Percentiles rank a stretch among this genome's conserved stretches.
These are phyloP conservation scores for Cytospora piceicola DNA, from an alignment of 2,329 filamentous ascomycete genomes.

Conservation along the genomic window DNA sequence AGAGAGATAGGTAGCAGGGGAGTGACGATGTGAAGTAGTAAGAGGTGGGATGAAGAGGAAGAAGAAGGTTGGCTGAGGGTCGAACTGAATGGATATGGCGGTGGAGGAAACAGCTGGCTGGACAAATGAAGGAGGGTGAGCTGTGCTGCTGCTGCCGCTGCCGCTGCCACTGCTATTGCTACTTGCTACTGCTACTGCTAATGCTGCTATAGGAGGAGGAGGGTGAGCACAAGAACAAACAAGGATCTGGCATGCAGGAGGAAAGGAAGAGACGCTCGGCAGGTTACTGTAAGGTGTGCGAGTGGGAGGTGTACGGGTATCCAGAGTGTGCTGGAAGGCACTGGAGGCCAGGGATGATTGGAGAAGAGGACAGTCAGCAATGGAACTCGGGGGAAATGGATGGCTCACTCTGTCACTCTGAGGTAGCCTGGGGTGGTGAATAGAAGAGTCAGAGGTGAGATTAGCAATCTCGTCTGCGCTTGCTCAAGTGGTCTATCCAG, in stretches of 20 bases:
- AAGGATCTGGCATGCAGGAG: slow-evolving; percentile 24
- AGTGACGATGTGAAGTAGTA: slow-evolving; percentile 28
- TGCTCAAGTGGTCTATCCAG: background rate
- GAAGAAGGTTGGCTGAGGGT: slow-evolving; percentile 24
- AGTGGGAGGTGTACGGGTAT: slow-evolving; percentile 1
- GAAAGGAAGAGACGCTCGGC: background rate
- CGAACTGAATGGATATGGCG: slow-evolving; percentile 25
- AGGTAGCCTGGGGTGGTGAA: slow-evolving; percentile 12
- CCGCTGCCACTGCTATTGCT: background rate
- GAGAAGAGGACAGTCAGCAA: slow-evolving; percentile 8
- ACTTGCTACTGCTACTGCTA: background rate
- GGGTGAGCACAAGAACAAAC: slow-evolving; percentile 19
- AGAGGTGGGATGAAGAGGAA: slow-evolving; percentile 25
- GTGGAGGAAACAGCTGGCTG: slow-evolving; percentile 32
- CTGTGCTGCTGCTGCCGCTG: too few relatives aligned
- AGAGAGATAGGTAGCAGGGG: slow-evolving; percentile 28
- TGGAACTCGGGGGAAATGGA: slow-evolving; percentile 23
- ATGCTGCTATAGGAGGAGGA: slow-evolving; percentile 5
- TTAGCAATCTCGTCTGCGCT: slow-evolving; percentile 29
- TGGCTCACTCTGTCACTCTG: slow-evolving; percentile 5
- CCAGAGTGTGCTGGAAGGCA: background rate
- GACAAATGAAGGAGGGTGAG: slow-evolving; percentile 31
- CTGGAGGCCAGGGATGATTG: slow-evolving; percentile 1
- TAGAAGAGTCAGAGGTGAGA: slow-evolving; percentile 27
- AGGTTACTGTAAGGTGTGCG: background rate